Percentiles rank a stretch among this genome's conserved stretches.
Conservation (phyloP, 148 eudicot species). For the Camellia granthamiana region DNA sequence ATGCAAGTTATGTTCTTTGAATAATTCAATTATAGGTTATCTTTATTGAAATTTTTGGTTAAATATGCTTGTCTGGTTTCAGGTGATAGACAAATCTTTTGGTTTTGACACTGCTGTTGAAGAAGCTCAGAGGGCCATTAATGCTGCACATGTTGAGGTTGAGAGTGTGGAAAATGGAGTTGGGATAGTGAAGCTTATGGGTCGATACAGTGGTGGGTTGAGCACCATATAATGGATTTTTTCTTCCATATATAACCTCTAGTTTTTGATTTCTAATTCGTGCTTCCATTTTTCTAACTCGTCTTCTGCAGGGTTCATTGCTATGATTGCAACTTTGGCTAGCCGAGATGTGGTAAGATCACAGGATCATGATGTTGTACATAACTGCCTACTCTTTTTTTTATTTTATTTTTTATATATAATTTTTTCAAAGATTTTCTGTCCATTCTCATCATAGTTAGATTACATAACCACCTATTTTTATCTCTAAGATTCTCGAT, state of each 20-base stretch:
- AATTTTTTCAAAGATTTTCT: not conserved
- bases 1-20: not conserved
- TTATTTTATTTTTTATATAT: too few species aligned
- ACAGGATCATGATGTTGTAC: not conserved
- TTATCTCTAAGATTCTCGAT: not conserved
- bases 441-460: not conserved
- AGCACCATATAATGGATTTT: not conserved
- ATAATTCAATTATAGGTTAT: not conserved
- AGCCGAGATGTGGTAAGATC: conserved; percentile 56
- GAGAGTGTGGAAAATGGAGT: conserved; percentile 64
- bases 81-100: conserved; percentile 66
- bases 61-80: not conserved
- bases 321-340: conserved; percentile 54
- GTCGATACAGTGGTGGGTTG: conserved; percentile 52
- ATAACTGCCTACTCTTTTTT: not conserved
- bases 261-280: conserved; percentile 10
- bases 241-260: not conserved
- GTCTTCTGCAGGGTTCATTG: conserved; percentile 49
- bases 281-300: conserved; percentile 1
- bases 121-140: conserved; percentile 68
- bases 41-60: not conserved
- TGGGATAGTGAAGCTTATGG: conserved; percentile 63
- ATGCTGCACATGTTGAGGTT: conserved; percentile 69
- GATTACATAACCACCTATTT: not conserved
- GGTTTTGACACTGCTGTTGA: conserved; percentile 71